Evolutionary conservation across 2,329 filamentous ascomycete species (phyloP).

Genomic region (Dothidotthia symphoricarpi): DNA sequence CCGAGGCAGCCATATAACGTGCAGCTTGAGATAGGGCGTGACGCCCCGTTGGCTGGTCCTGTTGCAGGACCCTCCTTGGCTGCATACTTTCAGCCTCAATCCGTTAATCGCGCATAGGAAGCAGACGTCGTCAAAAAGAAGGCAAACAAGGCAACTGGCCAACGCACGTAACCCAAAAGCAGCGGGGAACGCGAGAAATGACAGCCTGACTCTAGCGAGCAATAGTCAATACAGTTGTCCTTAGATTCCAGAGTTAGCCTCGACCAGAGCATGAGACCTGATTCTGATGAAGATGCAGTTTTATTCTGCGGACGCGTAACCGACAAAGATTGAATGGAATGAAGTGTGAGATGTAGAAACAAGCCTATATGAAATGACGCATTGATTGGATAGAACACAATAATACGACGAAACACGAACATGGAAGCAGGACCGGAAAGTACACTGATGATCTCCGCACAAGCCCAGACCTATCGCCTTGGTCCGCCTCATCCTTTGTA

Average conservation of each 20-base stretch:
- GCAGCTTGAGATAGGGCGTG: slow-evolving; percentile 1
- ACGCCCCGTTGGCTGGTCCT: no score
- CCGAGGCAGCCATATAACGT: slow-evolving; percentile 8
- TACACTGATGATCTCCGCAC: no score
- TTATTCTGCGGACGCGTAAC: no score
- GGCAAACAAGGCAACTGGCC: slow-evolving; percentile 25
- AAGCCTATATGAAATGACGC: no score
- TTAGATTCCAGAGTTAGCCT: neutral
- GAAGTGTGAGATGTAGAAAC: no score
- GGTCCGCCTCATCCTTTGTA: no score
- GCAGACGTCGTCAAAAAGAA: slow-evolving; percentile 6
- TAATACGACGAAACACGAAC: no score
- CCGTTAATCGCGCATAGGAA: slow-evolving; percentile 7
- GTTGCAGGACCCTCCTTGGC: slow-evolving; percentile 10
- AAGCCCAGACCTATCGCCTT: no score
- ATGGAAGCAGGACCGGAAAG: no score
- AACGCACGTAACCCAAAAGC: slow-evolving; percentile 5
- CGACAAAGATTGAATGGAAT: neutral
- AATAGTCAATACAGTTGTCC: neutral
- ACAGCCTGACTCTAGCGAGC: neutral
- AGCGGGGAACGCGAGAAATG: neutral
- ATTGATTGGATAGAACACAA: no score
- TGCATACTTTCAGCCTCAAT: slow-evolving; percentile 10
- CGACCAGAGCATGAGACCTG: neutral
- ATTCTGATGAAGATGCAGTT: no score